phyloP scores from a whole-genome alignment of 805 yeast genomes.

The Barnettozyma pratensis region DNA sequence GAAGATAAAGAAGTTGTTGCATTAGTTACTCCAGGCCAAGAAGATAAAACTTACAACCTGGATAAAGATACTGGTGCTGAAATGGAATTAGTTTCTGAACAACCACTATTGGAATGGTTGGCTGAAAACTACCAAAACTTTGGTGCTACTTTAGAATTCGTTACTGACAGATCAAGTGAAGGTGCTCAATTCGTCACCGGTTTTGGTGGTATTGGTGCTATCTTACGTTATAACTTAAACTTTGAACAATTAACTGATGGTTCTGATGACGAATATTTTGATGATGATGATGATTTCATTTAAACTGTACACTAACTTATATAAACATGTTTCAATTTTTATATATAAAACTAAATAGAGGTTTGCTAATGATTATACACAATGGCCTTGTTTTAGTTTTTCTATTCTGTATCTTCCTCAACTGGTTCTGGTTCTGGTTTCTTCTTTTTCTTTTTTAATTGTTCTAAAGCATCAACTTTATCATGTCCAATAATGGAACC shows the following conservation, averaged over 20 bases:
- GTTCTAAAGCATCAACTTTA: constrained; percentile 62
- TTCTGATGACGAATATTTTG: constrained; percentile 85
- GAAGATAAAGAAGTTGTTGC: constrained; percentile 76
- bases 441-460: constrained; percentile 33
- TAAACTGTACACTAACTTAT: constrained; percentile 8
- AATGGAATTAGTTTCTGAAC: constrained; percentile 84
- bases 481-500: constrained; percentile 64
- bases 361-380: background rate
- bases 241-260: constrained; percentile 93
- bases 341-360: background rate
- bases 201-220: constrained; percentile 98
- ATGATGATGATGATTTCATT: constrained; percentile 39
- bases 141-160: constrained; percentile 95
- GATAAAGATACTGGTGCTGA: constrained; percentile 88
- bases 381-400: too few species aligned
- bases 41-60: constrained; percentile 67
- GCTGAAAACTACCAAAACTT: constrained; percentile 93
- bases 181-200: constrained; percentile 98
- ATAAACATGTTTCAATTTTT: background rate
- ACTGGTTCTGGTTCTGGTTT: background rate
- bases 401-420: background rate
- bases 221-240: constrained; percentile 93
- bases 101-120: constrained; percentile 90
- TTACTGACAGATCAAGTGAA: constrained; percentile 93
- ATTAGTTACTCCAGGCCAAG: constrained; percentile 65